Base-by-base conservation (phyloP, 257 asterid genomes). In the Henckelia pumila region DNA sequence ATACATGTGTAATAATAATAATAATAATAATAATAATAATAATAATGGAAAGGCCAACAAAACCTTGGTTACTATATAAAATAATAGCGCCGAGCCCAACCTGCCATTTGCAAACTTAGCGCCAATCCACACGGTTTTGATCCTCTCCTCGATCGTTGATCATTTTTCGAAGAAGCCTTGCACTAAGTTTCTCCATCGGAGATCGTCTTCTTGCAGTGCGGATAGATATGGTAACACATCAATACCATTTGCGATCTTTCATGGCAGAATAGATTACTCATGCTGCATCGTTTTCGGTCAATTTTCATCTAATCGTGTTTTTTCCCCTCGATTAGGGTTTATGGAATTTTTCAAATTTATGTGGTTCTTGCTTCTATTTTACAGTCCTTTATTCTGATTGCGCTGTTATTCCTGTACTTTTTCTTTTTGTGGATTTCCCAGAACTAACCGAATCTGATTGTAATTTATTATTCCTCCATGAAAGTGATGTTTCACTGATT, bases 181-280 rank as follows among this genome's bases (percentile, higher is more conserved):
- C 14, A 35, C 44, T 1, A 35, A 35, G 8, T 35, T 2, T 0
- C 2, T 35, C 14, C 2, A 35, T 35, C 16, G 47, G 14, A 35
- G 47, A 5, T 35, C 14, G 55, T 71, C 25, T 9, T 66, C 74
- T 25, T 47, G 1, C 17, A 22, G 75, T n/a, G n/a, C 70, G n/a
- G 73, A 67, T 71, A 61, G 64, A 72, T 53, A 75, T 71, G 83
- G 83, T 78, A 78, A 63, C 55, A 8, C 17, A 32, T 11, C 50
- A 13, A 3, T 35, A 10, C n/a, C 50, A 40, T 10, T 6, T 56
- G 29, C 28, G 3, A 21, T 56, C 20, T 40, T 40, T 40, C 50
- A 13, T 40, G 17, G 14, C 50, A 40, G 50, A 35, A 35, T 19
- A 40, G n/a, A 35, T 8, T 7, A 2, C 3, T 56, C 26, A 22